These are phyloP conservation scores for Chiua sp. DNA, from an alignment of 1,284 basidiomycete genomes.

Conservation along the genomic window DNA sequence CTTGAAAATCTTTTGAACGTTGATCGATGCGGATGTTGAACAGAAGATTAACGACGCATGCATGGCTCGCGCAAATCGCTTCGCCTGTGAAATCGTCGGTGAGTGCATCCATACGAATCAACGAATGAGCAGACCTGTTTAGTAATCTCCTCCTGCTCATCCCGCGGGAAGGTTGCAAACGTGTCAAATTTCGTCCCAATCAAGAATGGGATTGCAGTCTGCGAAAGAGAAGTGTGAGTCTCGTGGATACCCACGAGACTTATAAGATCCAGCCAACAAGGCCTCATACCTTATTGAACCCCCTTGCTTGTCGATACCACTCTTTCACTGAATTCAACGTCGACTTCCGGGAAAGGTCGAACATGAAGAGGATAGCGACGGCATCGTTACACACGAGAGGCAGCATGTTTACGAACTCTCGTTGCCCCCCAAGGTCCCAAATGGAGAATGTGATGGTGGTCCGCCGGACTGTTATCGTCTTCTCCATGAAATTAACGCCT, in stretches of 20 bases:
- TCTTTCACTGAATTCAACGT: slow-evolving; percentile 98
- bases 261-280: slow-evolving; percentile 7
- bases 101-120: slow-evolving; percentile 11
- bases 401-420: slow-evolving; percentile 99
- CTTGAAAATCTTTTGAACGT: slow-evolving; percentile 99
- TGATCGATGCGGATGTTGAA: slow-evolving; percentile 97
- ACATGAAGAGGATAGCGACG: slow-evolving; percentile 99
- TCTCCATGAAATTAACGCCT: slow-evolving; percentile 99
- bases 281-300: slow-evolving; percentile 99
- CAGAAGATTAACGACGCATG: slow-evolving; percentile 98
- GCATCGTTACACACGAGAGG: slow-evolving; percentile 98
- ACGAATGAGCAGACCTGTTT: slow-evolving; percentile 70
- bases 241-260: slow-evolving; percentile 5
- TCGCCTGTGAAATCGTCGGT: slow-evolving; percentile 62
- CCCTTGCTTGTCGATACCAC: slow-evolving; percentile 98
- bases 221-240: slow-evolving; percentile 20
- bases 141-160: slow-evolving; percentile 99
- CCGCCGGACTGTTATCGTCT: slow-evolving; percentile 95
- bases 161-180: slow-evolving; percentile 93
- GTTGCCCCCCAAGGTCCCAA: slow-evolving; percentile 98
- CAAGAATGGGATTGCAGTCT: slow-evolving; percentile 96
- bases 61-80: slow-evolving; percentile 98
- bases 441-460: slow-evolving; percentile 99
- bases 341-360: slow-evolving; percentile 95
- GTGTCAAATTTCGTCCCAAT: slow-evolving; percentile 99